Conservation (phyloP, 179 eudicot species). For the Silene coronaria region DNA sequence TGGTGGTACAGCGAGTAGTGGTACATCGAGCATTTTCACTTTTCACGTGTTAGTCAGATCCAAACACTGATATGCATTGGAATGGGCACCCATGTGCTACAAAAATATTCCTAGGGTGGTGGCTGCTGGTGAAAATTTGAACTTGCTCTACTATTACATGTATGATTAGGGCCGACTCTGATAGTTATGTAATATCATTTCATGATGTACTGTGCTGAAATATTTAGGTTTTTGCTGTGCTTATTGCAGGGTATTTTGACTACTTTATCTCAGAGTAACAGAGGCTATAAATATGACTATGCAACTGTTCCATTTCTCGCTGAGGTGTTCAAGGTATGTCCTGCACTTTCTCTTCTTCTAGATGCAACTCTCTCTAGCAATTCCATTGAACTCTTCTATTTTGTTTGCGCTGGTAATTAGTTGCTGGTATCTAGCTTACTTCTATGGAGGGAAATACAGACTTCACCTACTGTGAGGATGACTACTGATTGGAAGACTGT, state of each 20-base stretch:
- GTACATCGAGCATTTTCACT: too few species aligned
- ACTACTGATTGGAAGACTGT: slow-evolving; percentile 83
- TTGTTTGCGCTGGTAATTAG: slow-evolving; percentile 29
- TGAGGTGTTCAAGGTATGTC: slow-evolving; percentile 74
- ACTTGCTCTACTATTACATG: too few species aligned
- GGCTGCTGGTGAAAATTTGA: too few species aligned
- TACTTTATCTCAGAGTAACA: slow-evolving; percentile 77
- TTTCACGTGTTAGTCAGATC: too few species aligned
- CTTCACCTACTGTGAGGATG: slow-evolving; percentile 67
- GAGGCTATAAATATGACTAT: slow-evolving; percentile 86
- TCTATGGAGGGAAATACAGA: slow-evolving; percentile 63
- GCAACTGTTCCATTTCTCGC: slow-evolving; percentile 97
- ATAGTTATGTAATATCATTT: background rate
- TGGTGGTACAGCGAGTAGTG: too few species aligned
- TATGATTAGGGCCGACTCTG: too few species aligned
- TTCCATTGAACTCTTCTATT: background rate
- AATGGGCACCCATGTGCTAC: too few species aligned
- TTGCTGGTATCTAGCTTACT: slow-evolving; percentile 71
- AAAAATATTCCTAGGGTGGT: too few species aligned
- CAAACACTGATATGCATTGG: too few species aligned
- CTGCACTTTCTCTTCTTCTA: slow-evolving; percentile 5
- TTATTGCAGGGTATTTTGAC: slow-evolving; percentile 79
- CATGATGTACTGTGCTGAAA: background rate
- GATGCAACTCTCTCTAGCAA: background rate
- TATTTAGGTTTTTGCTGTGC: slow-evolving; percentile 17